Evolutionary conservation across 1,284 basidiomycete species (phyloP).

Genomic region (Mycosarcoma maydis): DNA sequence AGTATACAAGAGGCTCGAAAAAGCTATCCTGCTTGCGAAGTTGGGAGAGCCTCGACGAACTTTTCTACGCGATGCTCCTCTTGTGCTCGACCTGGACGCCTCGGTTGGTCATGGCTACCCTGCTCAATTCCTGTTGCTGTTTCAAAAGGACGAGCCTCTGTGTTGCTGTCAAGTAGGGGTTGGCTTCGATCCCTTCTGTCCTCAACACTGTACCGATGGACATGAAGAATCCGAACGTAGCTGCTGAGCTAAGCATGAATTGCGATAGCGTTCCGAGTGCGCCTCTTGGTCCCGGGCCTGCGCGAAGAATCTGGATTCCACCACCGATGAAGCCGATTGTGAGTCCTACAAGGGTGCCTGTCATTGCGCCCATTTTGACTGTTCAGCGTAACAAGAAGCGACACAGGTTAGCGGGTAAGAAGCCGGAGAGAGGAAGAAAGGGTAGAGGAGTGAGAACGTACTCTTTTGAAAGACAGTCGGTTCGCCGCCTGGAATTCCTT

Average conservation of each 20-base stretch:
- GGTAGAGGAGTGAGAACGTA: conserved; percentile 7
- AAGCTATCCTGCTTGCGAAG: too few species aligned
- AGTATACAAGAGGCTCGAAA: too few species aligned
- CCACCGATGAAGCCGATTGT: conserved; percentile 65
- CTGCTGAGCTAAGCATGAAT: conserved; percentile 62
- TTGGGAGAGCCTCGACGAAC: too few species aligned
- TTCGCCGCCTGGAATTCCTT: conserved; percentile 39
- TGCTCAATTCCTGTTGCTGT: conserved; percentile 23
- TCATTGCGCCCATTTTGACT: conserved; percentile 65
- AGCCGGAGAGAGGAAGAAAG: neutral
- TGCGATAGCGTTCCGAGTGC: conserved; percentile 58
- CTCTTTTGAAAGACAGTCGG: conserved; percentile 51
- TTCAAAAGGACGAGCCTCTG: conserved; percentile 23
- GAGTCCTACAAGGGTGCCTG: conserved; percentile 62
- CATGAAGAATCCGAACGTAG: conserved; percentile 65
- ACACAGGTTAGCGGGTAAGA: neutral
- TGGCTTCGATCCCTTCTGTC: conserved; percentile 48
- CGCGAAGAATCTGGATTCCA: conserved; percentile 61
- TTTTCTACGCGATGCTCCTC: neutral
- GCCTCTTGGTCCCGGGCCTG: conserved; percentile 60
- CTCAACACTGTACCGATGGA: conserved; percentile 63
- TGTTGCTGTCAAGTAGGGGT: conserved; percentile 22
- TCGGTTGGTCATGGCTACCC: conserved; percentile 2
- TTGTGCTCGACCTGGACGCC: conserved; percentile 12
- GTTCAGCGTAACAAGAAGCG: conserved; percentile 4